Percentiles rank a stretch among this genome's conserved stretches.
These are phyloP conservation scores for Avena atlantica DNA, from an alignment of 176 grass and related monocot species.

Conservation along the genomic window DNA sequence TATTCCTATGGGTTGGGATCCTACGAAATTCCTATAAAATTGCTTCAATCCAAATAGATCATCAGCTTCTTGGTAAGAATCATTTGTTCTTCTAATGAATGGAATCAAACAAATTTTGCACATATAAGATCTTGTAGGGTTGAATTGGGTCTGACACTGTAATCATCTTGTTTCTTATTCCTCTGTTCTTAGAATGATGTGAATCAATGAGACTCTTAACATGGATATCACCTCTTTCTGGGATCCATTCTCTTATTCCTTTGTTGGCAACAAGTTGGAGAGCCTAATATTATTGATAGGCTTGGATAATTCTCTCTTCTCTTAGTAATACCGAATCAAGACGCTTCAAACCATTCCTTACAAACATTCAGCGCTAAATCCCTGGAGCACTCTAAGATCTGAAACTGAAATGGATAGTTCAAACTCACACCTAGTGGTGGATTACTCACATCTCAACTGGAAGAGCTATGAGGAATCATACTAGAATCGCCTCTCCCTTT, in stretches of 20 bases:
- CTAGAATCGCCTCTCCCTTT: constrained; percentile 33
- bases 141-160: too few relatives aligned
- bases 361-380: background rate
- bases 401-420: background rate
- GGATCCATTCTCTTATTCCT: background rate
- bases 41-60: too few relatives aligned
- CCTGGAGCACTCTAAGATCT: background rate
- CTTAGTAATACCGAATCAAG: background rate
- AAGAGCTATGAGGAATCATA: background rate
- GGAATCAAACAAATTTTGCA: too few relatives aligned
- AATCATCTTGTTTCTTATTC: too few relatives aligned
- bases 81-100: too few relatives aligned
- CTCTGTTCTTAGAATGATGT: too few relatives aligned
- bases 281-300: background rate
- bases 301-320: background rate
- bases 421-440: background rate
- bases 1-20: too few relatives aligned
- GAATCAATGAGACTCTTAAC: too few relatives aligned
- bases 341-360: background rate
- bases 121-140: too few relatives aligned
- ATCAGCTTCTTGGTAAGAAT: too few relatives aligned
- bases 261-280: background rate
- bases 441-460: background rate
- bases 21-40: too few relatives aligned
- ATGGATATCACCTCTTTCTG: background rate